These are phyloP conservation scores for Fraxinus latifolia DNA, from an alignment of 305 asterid genomes.

Conservation along the genomic window DNA sequence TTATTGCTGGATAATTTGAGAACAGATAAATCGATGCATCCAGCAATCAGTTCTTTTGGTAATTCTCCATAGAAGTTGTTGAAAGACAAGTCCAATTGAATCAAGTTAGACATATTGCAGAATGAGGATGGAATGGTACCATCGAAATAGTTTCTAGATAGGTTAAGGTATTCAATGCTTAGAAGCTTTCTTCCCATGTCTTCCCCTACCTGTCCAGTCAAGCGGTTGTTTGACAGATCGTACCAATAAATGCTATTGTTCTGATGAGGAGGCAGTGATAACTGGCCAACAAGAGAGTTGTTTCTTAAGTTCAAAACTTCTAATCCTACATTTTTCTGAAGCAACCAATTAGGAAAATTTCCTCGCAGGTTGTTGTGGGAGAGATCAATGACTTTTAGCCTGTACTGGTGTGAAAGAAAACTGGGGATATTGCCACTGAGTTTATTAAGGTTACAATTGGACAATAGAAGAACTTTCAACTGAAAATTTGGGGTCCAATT, in stretches of 20 bases:
- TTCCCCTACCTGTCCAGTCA: neutral
- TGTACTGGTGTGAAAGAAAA: neutral
- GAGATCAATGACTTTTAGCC: slow-evolving; percentile 1
- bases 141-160: slow-evolving; percentile 3
- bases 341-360: neutral
- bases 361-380: neutral
- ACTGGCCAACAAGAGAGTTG: neutral
- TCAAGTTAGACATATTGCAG: neutral
- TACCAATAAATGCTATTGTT: neutral
- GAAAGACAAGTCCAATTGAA: slow-evolving; percentile 5
- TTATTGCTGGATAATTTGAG: neutral
- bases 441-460: neutral
- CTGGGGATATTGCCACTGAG: neutral
- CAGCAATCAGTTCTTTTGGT: neutral
- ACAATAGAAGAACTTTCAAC: neutral
- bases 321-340: neutral
- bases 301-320: neutral
- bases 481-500: neutral
- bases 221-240: neutral
- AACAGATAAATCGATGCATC: neutral
- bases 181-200: neutral
- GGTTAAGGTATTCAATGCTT: neutral
- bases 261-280: neutral
- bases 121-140: neutral
- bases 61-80: slow-evolving; percentile 12